phyloP scores from a whole-genome alignment of 2,329 filamentous ascomycete genomes.

The Ophiostoma sp. region DNA sequence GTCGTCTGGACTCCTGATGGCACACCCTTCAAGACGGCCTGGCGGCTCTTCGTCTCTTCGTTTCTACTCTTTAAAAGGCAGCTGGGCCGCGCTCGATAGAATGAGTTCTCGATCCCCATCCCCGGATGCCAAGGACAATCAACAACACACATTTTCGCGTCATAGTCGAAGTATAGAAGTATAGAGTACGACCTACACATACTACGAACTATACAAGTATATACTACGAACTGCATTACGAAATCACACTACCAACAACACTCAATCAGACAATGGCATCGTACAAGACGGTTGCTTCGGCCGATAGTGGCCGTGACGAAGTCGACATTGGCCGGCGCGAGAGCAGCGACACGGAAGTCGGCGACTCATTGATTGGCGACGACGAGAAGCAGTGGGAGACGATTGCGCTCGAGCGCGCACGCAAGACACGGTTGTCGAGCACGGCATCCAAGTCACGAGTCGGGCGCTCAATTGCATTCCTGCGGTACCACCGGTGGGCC shows the following conservation, averaged over 20 bases:
- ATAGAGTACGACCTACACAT: no score
- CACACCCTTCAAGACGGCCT: no score
- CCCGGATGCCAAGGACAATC: slow-evolving; percentile 8
- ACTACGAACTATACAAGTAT: not conserved
- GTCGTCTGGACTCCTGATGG: not conserved
- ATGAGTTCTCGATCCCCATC: not conserved
- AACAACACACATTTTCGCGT: not conserved
- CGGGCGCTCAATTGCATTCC: slow-evolving; percentile 14
- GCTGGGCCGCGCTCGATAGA: no score
- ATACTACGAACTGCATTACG: not conserved
- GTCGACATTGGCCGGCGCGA: slow-evolving; percentile 9
- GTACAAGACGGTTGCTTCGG: slow-evolving; percentile 19
- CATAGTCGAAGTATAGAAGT: not conserved
- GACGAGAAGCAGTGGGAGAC: slow-evolving; percentile 32
- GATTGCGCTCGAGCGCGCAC: slow-evolving; percentile 18
- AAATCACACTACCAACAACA: not conserved
- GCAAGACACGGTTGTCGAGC: slow-evolving; percentile 4
- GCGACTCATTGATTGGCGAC: slow-evolving; percentile 33
- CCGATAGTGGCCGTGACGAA: slow-evolving; percentile 13
- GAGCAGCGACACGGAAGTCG: slow-evolving; percentile 33
- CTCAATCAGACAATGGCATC: not conserved
- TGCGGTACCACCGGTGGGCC: slow-evolving; percentile 32
- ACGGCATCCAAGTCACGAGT: slow-evolving; percentile 11
- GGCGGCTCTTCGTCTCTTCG: no score
- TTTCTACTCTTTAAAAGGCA: not conserved